Evolutionary conservation across 2,329 filamentous ascomycete genomes (phyloP), one percentile per base, ranked within the genome.

Genomic region (Cladorrhinum sp.): DNA sequence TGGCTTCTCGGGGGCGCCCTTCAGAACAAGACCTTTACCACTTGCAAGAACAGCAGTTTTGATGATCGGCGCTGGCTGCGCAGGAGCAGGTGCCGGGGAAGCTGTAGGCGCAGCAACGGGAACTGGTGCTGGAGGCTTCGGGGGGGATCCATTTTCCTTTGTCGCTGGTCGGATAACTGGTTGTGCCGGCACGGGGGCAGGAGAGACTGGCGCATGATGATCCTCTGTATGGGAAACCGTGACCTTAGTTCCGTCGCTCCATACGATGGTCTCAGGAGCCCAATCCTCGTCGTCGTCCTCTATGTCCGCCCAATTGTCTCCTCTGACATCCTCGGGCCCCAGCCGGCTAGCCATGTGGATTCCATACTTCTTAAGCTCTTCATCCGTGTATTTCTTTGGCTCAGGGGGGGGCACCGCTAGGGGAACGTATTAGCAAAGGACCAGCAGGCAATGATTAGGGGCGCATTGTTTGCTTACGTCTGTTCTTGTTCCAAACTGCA

Each of bases 251-350:
- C 91, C 91, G 73, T 96, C 91, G 70, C 90, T 90, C 91, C 91
- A 96, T 61, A 90, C 90, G 66, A 95, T 92, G 56, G 89, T 86
- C 65, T 95, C 90, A 1, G 91, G 91, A 13, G 87, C 89, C 89
- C 91, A 93, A 69, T 93, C 90, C 38, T 95, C 91, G 69, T 93
- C 90, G 65, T 95, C 91, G 60, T 95, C 91, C 63, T 95, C 91
- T 62, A 93, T 93, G 70, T 96, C 91, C 23, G 91, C 91, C 91
- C 91, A 96, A 72, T 93, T 93, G 29, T 92, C 89, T 61, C 90
- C 90, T 60, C 85, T 85, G 57, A 80, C 75, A 71, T 92, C 90
- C 66, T 93, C 90, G 54, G 89, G 83, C 65, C 91, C 88, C 59
- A 95, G 78, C 67, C 91, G 87, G 68, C 84, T 91, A 59, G 91